Conservation (phyloP, 257 asterid genomes). For the Solanum paucissectum region DNA sequence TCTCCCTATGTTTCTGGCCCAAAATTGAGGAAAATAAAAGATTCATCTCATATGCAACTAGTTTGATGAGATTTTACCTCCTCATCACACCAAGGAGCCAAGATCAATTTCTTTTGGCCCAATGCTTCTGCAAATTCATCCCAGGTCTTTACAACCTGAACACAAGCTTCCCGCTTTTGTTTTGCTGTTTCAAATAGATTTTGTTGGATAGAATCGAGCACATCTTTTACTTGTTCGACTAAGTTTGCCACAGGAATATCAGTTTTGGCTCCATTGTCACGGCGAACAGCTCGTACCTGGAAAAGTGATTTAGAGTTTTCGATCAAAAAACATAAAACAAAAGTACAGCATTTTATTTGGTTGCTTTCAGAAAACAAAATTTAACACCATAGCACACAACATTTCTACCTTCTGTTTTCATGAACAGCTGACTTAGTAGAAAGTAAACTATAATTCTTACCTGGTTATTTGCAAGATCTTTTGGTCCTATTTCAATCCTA, state of each 20-base stretch:
- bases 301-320: not conserved
- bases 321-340: not conserved
- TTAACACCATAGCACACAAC: not conserved
- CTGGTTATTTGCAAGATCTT: slow-evolving; percentile 86
- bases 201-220: slow-evolving; percentile 52
- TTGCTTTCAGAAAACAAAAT: not conserved
- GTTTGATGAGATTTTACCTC: slow-evolving; percentile 34
- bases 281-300: slow-evolving; percentile 85
- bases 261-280: slow-evolving; percentile 59
- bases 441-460: slow-evolving; percentile 14
- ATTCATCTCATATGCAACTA: not conserved
- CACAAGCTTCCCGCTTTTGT: slow-evolving; percentile 67
- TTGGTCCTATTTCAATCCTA: slow-evolving; percentile 96
- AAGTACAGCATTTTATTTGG: not conserved
- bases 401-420: not conserved
- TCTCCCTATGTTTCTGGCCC: not conserved
- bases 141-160: slow-evolving; percentile 63
- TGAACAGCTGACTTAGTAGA: not conserved
- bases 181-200: slow-evolving; percentile 60
- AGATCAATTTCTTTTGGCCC: slow-evolving; percentile 67
- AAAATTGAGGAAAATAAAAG: not conserved
- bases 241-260: slow-evolving; percentile 66
- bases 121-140: slow-evolving; percentile 73
- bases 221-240: slow-evolving; percentile 38
- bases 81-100: slow-evolving; percentile 96